Evolutionary conservation across 495 filamentous ascomycete species (phyloP).

Genomic region (Aspergillus olivimuriae): DNA sequence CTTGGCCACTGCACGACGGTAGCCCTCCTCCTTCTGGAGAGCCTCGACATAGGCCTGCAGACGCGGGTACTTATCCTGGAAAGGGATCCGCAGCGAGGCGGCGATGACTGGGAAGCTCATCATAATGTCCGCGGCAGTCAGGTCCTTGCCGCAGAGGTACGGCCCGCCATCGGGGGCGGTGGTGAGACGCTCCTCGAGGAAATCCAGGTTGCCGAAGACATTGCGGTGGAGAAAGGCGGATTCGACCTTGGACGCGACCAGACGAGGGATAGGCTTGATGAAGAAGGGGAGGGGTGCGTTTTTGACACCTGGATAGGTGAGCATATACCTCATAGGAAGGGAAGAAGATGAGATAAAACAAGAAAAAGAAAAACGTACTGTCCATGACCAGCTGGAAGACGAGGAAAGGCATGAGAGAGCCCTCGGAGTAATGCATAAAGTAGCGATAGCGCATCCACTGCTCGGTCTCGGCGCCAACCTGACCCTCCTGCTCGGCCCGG

Average conservation of each 20-base stretch:
- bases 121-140: conserved; percentile 78
- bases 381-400: conserved; percentile 52
- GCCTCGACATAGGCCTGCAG: conserved; percentile 56
- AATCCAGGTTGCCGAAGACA: conserved; percentile 56
- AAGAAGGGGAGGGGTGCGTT: conserved; percentile 72
- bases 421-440: conserved; percentile 78
- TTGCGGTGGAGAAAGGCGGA: conserved; percentile 56
- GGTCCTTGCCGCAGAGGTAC: conserved; percentile 63
- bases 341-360: neutral
- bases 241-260: conserved; percentile 58
- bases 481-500: conserved; percentile 37
- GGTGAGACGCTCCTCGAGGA: conserved; percentile 65
- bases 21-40: conserved; percentile 57
- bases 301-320: conserved; percentile 51
- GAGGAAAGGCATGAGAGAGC: conserved; percentile 66
- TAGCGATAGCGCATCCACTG: conserved; percentile 71
- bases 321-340: neutral
- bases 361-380: conserved; percentile 33
- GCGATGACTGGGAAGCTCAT: conserved; percentile 67
- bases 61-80: conserved; percentile 53
- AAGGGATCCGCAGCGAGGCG: conserved; percentile 36
- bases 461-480: conserved; percentile 65
- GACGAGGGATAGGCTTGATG: conserved; percentile 65
- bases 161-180: conserved; percentile 56
- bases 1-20: conserved; percentile 52